Evolutionary conservation across 352 stramenopile species (phyloP).

Genomic region (Phytophthora macrochlamydospora): DNA sequence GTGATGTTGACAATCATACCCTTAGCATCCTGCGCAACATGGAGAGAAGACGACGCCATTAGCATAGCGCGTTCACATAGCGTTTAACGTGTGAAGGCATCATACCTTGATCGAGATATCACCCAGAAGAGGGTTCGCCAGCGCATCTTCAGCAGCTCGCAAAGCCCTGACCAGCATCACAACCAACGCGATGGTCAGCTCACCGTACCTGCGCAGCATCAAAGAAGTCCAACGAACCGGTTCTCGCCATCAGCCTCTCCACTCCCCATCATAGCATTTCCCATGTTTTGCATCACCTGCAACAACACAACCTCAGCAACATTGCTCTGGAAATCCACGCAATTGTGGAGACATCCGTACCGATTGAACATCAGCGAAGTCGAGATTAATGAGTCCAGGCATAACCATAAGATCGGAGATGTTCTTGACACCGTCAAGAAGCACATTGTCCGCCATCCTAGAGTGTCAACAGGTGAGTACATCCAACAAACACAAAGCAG

Average conservation of each 20-base stretch:
- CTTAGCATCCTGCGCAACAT: constrained; percentile 71
- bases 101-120: constrained; percentile 88
- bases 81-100: neutral
- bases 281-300: constrained; percentile 88
- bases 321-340: neutral
- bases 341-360: constrained; percentile 29
- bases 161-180: constrained; percentile 49
- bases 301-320: constrained; percentile 3
- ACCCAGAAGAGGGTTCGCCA: constrained; percentile 88
- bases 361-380: constrained; percentile 89
- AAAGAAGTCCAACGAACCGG: constrained; percentile 33
- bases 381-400: constrained; percentile 87
- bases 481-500: neutral
- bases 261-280: constrained; percentile 92
- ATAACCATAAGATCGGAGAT: constrained; percentile 91
- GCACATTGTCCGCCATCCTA: constrained; percentile 85
- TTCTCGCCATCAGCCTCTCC: constrained; percentile 92
- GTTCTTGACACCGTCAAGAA: constrained; percentile 88
- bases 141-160: constrained; percentile 79
- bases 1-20: constrained; percentile 96
- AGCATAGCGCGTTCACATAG: neutral
- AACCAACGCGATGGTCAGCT: constrained; percentile 13
- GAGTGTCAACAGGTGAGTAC: neutral
- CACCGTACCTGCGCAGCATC: neutral
- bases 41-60: constrained; percentile 1